These are phyloP conservation scores for Parietichytrium sp. DNA, from an alignment of 108 stramenopile species.

Conservation along the genomic window DNA sequence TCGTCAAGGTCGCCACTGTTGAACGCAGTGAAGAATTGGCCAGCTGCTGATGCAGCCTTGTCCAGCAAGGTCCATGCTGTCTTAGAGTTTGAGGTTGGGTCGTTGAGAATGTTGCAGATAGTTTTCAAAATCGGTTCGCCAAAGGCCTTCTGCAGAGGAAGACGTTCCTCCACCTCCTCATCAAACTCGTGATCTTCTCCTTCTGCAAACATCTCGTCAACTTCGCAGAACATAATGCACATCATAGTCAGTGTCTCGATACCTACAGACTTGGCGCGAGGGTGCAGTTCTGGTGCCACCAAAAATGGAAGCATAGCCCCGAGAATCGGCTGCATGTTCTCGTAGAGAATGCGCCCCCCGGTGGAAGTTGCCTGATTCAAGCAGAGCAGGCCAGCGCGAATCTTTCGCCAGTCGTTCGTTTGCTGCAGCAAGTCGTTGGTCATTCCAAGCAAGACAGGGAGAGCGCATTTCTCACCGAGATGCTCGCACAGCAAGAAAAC, in stretches of 20 bases:
- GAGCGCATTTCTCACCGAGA: neutral
- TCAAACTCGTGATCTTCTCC: conserved; percentile 14
- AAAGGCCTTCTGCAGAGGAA: neutral
- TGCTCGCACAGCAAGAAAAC: neutral
- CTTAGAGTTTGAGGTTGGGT: neutral
- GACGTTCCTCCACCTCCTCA: neutral
- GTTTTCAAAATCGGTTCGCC: neutral
- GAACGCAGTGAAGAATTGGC: neutral
- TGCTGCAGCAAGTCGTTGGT: neutral
- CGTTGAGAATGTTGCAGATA: conserved; percentile 13
- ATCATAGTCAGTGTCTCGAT: conserved; percentile 13
- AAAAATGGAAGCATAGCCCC: conserved; percentile 8
- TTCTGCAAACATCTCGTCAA: neutral
- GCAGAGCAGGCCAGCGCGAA: neutral
- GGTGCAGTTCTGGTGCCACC: neutral
- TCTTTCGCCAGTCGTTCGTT: conserved; percentile 5
- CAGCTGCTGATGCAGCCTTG: conserved; percentile 21
- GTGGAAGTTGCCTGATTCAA: neutral
- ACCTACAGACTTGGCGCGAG: neutral
- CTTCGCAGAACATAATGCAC: neutral
- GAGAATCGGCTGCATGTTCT: conserved; percentile 19
- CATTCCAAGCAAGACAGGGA: conserved; percentile 4
- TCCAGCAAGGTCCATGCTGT: neutral
- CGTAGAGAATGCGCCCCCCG: neutral
- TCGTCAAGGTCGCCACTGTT: neutral